Base-by-base conservation (phyloP, 1,284 basidiomycete species). In the Termitomyces sp. region DNA sequence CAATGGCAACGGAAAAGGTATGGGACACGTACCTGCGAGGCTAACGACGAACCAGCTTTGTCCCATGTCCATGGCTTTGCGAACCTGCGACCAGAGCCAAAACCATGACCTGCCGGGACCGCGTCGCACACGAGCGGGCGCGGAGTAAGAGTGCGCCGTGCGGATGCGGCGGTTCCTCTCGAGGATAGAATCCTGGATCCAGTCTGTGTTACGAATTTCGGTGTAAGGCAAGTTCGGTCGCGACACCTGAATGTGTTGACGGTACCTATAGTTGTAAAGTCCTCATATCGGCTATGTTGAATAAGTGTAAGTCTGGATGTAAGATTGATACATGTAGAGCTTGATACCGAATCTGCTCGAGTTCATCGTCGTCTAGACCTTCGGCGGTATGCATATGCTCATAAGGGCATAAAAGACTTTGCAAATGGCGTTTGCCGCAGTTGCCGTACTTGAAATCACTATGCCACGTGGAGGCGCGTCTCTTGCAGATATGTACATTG, bases 151-250 rank as follows among this genome's bases (percentile, higher is more conserved):
- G 55, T 77, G 73, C 7, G 80, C 74, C 58, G 80, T 78, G 57
- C 83, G 79, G 62, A 90, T 75, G 40, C 90, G 80, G 63, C 88
- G 75, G 58, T 88, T 89, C 30, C 92, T 79, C 65, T 98, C 94
- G 38, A 91, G 81, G 51, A 95, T 83, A 1, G 93, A 92, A 72
- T 98, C 94, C 66, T 96, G 90, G 55, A 98, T 90, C 94, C 94
- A 98, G 70, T 98, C 94, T 78, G 49, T 40, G 45, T 47, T 17
- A 13, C 36, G 36, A 30, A 17, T 21, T 49, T 40, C 24, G 24
- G 43, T n/a, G 42, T 45, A 8, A 51, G 46, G 34, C 15, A 30
- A 30, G n/a, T 34, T 17, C n/a, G 6, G 31, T 34, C 40, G 50
- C 50, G 45, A 44, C 39, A 44, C 53, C 15, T 15, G 7, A 39